Percentiles rank a stretch among this genome's conserved stretches.
Conservation (phyloP, 1,139 yeast species). For the Williopsis jadinii region DNA sequence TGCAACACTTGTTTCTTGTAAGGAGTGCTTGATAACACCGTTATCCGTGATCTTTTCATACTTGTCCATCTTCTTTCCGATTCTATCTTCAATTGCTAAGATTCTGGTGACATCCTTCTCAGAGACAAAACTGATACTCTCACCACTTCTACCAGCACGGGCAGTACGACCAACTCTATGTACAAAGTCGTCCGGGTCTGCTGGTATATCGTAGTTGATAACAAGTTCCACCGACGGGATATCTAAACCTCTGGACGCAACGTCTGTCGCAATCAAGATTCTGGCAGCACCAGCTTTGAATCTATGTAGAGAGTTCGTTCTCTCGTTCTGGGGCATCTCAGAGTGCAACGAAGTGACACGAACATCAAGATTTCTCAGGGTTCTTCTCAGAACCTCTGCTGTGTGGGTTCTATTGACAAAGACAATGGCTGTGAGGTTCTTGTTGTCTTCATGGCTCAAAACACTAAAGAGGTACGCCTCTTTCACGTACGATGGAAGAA, state of each 20-base stretch:
- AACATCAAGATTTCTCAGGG: conserved; percentile 64
- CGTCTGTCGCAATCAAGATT: conserved; percentile 89
- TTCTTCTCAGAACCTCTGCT: conserved; percentile 79
- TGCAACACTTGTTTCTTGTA: conserved; percentile 68
- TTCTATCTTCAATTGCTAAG: conserved; percentile 80
- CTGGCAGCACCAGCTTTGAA: conserved; percentile 94
- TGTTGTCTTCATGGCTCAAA: conserved; percentile 54
- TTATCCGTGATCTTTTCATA: conserved; percentile 69
- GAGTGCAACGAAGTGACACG: conserved; percentile 90
- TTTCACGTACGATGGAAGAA: conserved; percentile 77
- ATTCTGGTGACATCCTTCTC: conserved; percentile 81
- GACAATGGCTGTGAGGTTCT: conserved; percentile 65
- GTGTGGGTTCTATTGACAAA: conserved; percentile 88
- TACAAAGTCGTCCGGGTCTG: conserved; percentile 93
- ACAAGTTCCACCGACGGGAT: conserved; percentile 89
- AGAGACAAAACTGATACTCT: conserved; percentile 64
- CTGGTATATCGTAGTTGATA: conserved; percentile 86
- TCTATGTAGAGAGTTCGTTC: conserved; percentile 85
- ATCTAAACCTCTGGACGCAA: conserved; percentile 95
- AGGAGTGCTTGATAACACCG: conserved; percentile 61
- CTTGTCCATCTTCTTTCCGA: conserved; percentile 68
- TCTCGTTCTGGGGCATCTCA: conserved; percentile 87
- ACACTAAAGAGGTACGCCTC: conserved; percentile 79
- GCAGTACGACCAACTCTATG: conserved; percentile 99
- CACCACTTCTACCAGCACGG: conserved; percentile 90